Evolutionary conservation across 2,329 filamentous ascomycete species (phyloP), one percentile per base, ranked within the genome.

Genomic region (Thelonectria blattea): DNA sequence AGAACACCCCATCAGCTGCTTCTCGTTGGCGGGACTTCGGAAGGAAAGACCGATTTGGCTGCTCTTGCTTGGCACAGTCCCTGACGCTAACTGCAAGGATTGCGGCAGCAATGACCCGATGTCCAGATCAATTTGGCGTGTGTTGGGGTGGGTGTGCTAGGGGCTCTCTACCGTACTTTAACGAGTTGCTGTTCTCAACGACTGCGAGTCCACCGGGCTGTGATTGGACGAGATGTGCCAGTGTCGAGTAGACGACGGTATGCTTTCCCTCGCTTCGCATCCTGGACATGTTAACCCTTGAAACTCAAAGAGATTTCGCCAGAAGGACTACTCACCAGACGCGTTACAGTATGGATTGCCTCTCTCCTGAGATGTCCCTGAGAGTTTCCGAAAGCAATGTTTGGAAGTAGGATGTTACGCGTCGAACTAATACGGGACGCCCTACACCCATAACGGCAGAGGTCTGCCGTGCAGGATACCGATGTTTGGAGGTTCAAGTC

Each of bases 81-180:
- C 15, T 41, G 22, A 32, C 37, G 24, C 22, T 20, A 34, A 14
- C 12, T 30, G 24, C 58, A 52, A 52, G 58, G 52, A 45, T 56
- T 27, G 42, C 52, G 52, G 58, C 32, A 52, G 41, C 30, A 56
- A 34, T 34, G 41, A 46, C 34, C 58, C 41, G 48, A 48, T 10
- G 27, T 9, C 17, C 27, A 47, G 37, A 47, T 39, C 48, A 47
- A 34, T 14, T 5, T 37, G 34, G 20, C n/a, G 24, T 27, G 22
- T 45, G 34, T 39, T 20, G 45, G 34, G 46, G 30, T 47, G 32
- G 47, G 34, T 17, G 14, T 11, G 15, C n/a, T 30, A 24, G 46
- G 50, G 51, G 17, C 39, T 34, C 22, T 24, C 22, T 24, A n/a
- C 14, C 37, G 14, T 17, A 41, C 37, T n/a, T 41, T 17, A 20